Evolutionary conservation across 139 green algal genomes (phyloP).

Genomic region (Medakamo hakoo): DNA sequence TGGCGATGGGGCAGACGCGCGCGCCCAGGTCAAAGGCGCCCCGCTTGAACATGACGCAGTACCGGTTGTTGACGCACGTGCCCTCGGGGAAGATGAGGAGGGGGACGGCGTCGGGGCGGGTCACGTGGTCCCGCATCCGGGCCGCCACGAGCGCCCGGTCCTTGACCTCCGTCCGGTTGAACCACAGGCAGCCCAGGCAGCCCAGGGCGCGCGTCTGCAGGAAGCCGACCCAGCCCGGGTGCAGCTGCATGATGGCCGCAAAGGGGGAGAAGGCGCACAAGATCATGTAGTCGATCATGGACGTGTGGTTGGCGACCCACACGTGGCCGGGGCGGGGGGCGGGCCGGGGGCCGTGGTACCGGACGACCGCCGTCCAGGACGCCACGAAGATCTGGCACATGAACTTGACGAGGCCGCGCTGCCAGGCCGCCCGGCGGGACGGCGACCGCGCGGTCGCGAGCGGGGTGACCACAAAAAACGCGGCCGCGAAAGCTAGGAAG

Average conservation of each 20-base stretch:
- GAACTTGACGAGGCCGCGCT: constrained; percentile 44
- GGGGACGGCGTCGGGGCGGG: constrained; percentile 45
- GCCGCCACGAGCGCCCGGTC: constrained; percentile 65
- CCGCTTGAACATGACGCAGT: constrained; percentile 97
- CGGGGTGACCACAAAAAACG: constrained; percentile 55
- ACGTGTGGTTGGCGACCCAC: constrained; percentile 97
- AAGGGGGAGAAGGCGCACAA: constrained; percentile 76
- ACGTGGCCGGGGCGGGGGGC: constrained; percentile 39
- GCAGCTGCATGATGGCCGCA: constrained; percentile 88
- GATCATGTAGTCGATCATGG: constrained; percentile 98
- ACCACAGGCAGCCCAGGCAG: constrained; percentile 88
- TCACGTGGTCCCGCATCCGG: constrained; percentile 71
- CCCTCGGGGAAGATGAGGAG: constrained; percentile 98
- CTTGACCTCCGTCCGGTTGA: constrained; percentile 88
- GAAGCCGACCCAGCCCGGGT: constrained; percentile 71
- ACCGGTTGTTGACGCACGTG: constrained; percentile 99
- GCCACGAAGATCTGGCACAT: constrained; percentile 61
- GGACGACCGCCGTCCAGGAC: constrained; percentile 74
- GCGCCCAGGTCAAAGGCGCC: constrained; percentile 85
- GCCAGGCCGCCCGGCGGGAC: constrained; percentile 1
- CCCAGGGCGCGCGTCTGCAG: constrained; percentile 72
- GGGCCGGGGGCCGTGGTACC: constrained; percentile 81
- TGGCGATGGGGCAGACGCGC: constrained; percentile 77
- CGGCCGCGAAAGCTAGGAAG: constrained; percentile 56
- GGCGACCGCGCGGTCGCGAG: neutral